These are phyloP conservation scores for Solanum corneliomulleri DNA, from an alignment of 257 asterid genomes.

Conservation along the genomic window DNA sequence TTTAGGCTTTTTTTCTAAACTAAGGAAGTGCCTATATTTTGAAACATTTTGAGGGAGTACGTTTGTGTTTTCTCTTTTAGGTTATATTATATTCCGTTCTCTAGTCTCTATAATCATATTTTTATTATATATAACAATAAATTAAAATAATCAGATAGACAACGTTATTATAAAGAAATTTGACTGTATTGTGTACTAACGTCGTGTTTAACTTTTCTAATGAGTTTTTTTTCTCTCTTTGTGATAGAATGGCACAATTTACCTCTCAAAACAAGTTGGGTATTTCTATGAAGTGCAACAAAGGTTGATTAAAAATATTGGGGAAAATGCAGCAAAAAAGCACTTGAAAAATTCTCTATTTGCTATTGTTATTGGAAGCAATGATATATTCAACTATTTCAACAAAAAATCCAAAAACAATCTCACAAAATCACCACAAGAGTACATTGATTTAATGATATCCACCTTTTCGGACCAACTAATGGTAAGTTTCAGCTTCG, in stretches of 20 bases:
- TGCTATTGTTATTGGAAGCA: slow-evolving; percentile 63
- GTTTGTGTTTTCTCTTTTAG: not conserved
- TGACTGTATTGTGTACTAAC: not conserved
- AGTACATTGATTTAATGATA: slow-evolving; percentile 43
- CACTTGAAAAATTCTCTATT: slow-evolving; percentile 57
- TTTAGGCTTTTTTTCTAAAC: not conserved
- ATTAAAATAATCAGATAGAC: not conserved
- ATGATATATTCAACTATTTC: slow-evolving; percentile 49
- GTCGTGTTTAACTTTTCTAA: not conserved
- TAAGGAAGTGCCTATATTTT: not conserved
- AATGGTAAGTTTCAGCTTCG: slow-evolving; percentile 20
- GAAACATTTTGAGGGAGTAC: not conserved
- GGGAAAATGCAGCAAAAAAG: slow-evolving; percentile 12
- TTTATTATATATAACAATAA: not conserved
- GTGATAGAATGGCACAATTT: slow-evolving; percentile 22
- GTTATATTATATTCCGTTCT: not conserved
- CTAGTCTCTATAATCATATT: not conserved
- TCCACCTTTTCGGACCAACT: slow-evolving; percentile 32
- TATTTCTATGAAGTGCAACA: slow-evolving; percentile 32
- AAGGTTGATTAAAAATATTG: slow-evolving; percentile 24
- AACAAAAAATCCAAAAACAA: not conserved
- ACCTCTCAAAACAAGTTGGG: slow-evolving; percentile 34
- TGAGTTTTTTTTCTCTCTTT: not conserved
- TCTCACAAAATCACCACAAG: slow-evolving; percentile 27
- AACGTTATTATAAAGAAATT: accelerated